These are phyloP conservation scores for Euphorbia celastroides DNA, from an alignment of 441 rosid species.

Conservation along the genomic window DNA sequence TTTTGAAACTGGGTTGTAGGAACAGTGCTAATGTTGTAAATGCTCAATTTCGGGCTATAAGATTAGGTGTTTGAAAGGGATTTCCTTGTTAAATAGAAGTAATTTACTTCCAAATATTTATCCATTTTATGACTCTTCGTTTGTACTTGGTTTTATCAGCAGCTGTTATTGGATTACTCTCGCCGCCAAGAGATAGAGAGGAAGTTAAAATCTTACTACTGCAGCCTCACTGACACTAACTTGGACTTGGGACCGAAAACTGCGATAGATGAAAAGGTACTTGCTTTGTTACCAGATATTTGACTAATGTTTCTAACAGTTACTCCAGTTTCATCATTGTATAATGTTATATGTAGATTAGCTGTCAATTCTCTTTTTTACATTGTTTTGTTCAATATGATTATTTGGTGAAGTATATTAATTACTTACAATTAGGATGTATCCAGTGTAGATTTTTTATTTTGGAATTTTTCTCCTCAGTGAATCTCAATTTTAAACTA, in stretches of 20 bases:
- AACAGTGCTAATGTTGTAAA: not conserved
- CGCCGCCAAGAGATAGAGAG: not conserved
- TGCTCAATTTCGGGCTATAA: not conserved
- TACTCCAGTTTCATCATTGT: not conserved
- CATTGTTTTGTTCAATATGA: too few species aligned
- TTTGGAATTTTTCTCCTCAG: not conserved
- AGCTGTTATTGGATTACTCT: not conserved
- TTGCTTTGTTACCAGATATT: not conserved
- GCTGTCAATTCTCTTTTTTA: not conserved
- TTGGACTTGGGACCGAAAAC: not conserved
- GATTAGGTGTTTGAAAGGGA: not conserved
- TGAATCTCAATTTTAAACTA: not conserved
- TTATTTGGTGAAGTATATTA: too few species aligned
- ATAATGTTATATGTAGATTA: not conserved
- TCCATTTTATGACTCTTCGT: not conserved
- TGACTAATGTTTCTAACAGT: not conserved
- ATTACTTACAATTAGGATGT: not conserved
- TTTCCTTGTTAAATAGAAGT: not conserved
- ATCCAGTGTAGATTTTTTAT: not conserved
- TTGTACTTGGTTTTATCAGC: not conserved
- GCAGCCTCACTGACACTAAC: not conserved
- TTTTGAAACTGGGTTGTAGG: not conserved
- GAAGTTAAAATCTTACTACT: not conserved
- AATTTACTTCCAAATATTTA: not conserved
- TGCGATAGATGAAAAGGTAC: slow-evolving; percentile 12